Base-by-base conservation (phyloP, 805 yeast species). In the Isabelozyma gotoi region DNA sequence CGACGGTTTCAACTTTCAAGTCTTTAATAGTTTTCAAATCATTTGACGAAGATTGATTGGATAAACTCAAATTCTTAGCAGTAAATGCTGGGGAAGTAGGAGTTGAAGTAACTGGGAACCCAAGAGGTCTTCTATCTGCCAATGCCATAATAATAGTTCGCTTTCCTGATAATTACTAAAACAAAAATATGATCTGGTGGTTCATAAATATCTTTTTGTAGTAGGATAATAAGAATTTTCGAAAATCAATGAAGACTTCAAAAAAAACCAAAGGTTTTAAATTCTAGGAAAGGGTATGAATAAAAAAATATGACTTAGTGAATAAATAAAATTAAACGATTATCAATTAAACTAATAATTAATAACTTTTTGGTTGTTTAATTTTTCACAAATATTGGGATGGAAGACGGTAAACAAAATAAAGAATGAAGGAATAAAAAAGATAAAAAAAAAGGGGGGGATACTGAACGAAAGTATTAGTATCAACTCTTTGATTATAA, bases 71-170 rank as follows among this genome's bases (percentile, higher is more conserved):
- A 27, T 63, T 48, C 38, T 52, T 56, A 17, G 73, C 60, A 43
- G 66, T 65, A 51, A 65, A 71, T 16, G 75, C 62, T 7, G 76
- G 76, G 5, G 74, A 62, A 32, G 76, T 68, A 15, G 78, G 74
- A 10, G 76, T 62, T 15, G 79, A 72, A 36, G 76, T 61, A 18
- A 72, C 73, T 37, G 82, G 78, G 52, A 80, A 68, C 29, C 74
- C 78, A 41, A 79, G 71, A 19, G 85, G 85, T 73, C 84, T 78
- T 70, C 83, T 76, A 58, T 81, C 82, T 48, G 86, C 81, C 66
- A 81, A 72, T 44, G 86, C 86, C 86, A 81, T 81, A 37, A 34
- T 59, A 36, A 35, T 38, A 38, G 11, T 24, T 24, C 29, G 12
- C 29, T 24, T 24, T 24, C 29, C 29, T 24, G 29, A 24, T 24